phyloP scores from a whole-genome alignment of 2,329 filamentous ascomycete species.

The Trichoderma harzianum region DNA sequence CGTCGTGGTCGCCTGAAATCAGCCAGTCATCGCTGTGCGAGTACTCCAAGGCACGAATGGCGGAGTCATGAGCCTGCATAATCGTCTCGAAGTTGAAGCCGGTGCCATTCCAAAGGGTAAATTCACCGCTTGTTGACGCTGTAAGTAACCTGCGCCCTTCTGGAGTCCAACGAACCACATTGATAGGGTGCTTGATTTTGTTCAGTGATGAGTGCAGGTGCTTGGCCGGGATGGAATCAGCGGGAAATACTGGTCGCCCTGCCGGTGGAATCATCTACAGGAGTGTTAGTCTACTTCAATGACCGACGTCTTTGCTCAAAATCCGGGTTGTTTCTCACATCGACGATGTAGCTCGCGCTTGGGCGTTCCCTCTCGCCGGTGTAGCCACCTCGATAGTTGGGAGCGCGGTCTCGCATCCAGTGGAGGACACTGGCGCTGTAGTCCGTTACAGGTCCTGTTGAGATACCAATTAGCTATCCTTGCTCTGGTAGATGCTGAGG shows the following conservation, averaged over 20 bases:
- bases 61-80: conserved; percentile 93
- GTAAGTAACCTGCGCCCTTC: conserved; percentile 89
- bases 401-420: conserved; percentile 78
- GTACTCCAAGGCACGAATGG: conserved; percentile 79
- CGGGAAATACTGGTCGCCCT: conserved; percentile 69
- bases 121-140: conserved; percentile 93
- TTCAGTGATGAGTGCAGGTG: conserved; percentile 97
- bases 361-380: conserved; percentile 78
- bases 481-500: neutral
- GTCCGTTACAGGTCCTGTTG: conserved; percentile 80
- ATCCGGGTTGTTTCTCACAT: conserved; percentile 49
- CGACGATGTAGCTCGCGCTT: conserved; percentile 83
- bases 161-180: conserved; percentile 95
- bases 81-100: conserved; percentile 99
- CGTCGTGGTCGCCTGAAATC: conserved; percentile 90
- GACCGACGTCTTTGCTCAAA: neutral
- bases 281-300: conserved; percentile 22
- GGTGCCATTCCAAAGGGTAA: conserved; percentile 97
- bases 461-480: neutral
- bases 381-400: conserved; percentile 67
- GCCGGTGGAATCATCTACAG: conserved; percentile 79
- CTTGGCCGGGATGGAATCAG: conserved; percentile 87
- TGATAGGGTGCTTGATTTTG: conserved; percentile 96
- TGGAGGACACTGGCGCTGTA: conserved; percentile 87
- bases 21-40: conserved; percentile 97